phyloP scores from a whole-genome alignment of 1,284 basidiomycete species.

The Rhodotorula sp. region DNA sequence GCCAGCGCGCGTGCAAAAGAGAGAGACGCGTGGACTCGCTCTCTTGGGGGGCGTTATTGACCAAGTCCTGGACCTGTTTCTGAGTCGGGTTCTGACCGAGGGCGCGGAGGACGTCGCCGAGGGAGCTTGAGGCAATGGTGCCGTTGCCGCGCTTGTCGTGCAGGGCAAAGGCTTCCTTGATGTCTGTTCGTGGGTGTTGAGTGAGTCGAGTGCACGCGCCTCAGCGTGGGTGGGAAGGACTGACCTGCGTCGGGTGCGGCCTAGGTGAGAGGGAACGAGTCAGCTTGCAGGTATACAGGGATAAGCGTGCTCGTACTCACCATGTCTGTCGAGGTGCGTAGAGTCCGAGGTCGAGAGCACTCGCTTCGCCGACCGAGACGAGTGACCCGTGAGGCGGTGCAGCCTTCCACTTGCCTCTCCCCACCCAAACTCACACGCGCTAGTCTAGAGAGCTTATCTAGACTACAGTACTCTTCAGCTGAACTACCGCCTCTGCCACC shows the following conservation, averaged over 20 bases:
- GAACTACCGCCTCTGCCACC: not conserved
- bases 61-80: conserved; percentile 86
- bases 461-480: not conserved
- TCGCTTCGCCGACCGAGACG: not conserved
- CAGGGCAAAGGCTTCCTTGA: conserved; percentile 53
- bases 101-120: conserved; percentile 93
- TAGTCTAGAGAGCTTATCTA: too few relatives aligned
- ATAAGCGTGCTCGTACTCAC: not conserved
- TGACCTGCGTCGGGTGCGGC: conserved; percentile 29
- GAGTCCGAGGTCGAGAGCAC: not conserved
- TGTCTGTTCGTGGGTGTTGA: conserved; percentile 25
- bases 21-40: not conserved
- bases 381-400: not conserved
- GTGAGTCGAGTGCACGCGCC: conserved; percentile 9
- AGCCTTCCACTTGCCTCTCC: too few relatives aligned
- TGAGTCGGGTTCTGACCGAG: conserved; percentile 98
- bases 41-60: conserved; percentile 45
- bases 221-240: too few relatives aligned
- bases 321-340: not conserved
- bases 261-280: not conserved
- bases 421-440: too few relatives aligned
- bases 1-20: not conserved
- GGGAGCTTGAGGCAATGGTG: conserved; percentile 77
- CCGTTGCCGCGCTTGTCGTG: conserved; percentile 97
- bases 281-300: too few relatives aligned